Evolutionary conservation across 1,284 basidiomycete species (phyloP).

Genomic region (Moesziomyces antarcticus): DNA sequence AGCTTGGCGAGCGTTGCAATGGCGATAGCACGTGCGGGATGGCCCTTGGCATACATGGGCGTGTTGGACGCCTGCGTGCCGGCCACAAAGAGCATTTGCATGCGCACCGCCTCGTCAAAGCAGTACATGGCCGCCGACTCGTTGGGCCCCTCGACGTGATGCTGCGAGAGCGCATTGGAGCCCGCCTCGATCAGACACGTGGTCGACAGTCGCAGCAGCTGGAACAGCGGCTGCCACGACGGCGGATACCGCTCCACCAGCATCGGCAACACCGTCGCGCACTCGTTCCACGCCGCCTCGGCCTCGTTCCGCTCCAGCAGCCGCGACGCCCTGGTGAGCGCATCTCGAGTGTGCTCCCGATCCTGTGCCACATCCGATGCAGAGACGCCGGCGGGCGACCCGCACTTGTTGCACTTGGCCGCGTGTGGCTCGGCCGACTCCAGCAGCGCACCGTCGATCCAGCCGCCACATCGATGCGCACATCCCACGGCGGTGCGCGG

Average conservation of each 20-base stretch:
- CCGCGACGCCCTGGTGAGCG: constrained; percentile 76
- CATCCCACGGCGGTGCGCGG: constrained; percentile 78
- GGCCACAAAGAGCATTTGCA: constrained; percentile 73
- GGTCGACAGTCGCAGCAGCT: constrained; percentile 77
- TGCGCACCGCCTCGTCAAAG: constrained; percentile 41
- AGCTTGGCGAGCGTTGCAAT: constrained; percentile 84
- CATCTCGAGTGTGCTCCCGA: constrained; percentile 76
- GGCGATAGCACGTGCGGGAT: constrained; percentile 81
- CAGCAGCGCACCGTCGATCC: constrained; percentile 70
- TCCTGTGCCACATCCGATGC: constrained; percentile 72
- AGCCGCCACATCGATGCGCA: constrained; percentile 52
- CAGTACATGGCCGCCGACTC: constrained; percentile 29
- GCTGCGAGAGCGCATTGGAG: constrained; percentile 25
- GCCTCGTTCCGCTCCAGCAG: constrained; percentile 63
- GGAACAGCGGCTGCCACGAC: constrained; percentile 77
- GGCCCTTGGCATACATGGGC: constrained; percentile 75
- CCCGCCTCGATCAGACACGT: constrained; percentile 73
- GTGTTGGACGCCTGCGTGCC: constrained; percentile 70
- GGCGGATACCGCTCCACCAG: constrained; percentile 71
- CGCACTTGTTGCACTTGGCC: constrained; percentile 70
- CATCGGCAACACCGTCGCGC: constrained; percentile 74
- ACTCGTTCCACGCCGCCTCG: constrained; percentile 73
- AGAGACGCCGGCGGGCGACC: constrained; percentile 71
- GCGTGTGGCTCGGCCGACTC: constrained; percentile 1
- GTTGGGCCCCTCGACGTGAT: constrained; percentile 1